Evolutionary conservation across 192 early-diverging fungal genomes (phyloP).

Genomic region (Spizellomyces sp.): DNA sequence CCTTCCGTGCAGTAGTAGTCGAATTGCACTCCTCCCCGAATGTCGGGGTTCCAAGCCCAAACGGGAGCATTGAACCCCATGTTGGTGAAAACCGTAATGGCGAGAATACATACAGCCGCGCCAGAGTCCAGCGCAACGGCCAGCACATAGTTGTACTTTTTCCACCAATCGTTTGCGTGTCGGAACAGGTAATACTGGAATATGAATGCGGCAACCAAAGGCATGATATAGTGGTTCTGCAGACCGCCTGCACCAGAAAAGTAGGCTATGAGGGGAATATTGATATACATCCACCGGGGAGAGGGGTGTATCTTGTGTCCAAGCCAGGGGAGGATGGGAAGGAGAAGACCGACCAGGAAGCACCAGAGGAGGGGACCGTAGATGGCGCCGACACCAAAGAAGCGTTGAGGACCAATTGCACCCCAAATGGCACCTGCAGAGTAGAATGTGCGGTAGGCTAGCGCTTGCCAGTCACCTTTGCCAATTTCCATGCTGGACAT

Average conservation of each 20-base stretch:
- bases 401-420: conserved; percentile 67
- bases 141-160: conserved; percentile 37
- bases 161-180: conserved; percentile 28
- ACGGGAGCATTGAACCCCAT: not conserved
- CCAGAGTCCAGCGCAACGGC: conserved; percentile 34
- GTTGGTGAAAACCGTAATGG: conserved; percentile 13
- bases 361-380: conserved; percentile 37
- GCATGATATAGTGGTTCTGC: conserved; percentile 6
- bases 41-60: not conserved
- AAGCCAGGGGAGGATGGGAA: conserved; percentile 46
- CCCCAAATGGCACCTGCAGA: conserved; percentile 76
- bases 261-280: conserved; percentile 58
- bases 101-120: conserved; percentile 23
- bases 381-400: conserved; percentile 52
- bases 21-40: too few relatives aligned
- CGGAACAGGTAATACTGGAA: conserved; percentile 25
- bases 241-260: conserved; percentile 36
- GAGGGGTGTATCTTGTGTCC: not conserved
- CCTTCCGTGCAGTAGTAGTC: too few relatives aligned
- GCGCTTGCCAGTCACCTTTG: conserved; percentile 13
- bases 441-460: conserved; percentile 57
- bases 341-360: conserved; percentile 36
- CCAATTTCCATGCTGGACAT: conserved; percentile 10
- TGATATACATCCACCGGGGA: conserved; percentile 38
- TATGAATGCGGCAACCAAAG: conserved; percentile 25